Conservation (phyloP, 192 early-diverging fungal species). For the Coemansia sp. region DNA sequence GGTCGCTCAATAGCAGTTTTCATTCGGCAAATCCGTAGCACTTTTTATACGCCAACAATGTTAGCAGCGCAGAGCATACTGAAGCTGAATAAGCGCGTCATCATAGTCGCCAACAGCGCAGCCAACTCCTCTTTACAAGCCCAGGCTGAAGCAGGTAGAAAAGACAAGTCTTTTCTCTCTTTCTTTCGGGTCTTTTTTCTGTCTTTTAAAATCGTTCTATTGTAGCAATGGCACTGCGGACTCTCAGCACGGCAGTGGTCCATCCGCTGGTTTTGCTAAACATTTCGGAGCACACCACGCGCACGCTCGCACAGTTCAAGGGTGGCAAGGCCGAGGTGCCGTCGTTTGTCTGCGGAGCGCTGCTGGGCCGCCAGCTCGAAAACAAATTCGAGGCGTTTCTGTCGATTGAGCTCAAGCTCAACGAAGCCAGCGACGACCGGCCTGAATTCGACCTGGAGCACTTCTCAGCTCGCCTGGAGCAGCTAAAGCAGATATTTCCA, state of each 20-base stretch:
- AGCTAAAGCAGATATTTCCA: constrained; percentile 41
- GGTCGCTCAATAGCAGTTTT: not conserved
- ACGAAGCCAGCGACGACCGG: not conserved
- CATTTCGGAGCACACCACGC: constrained; percentile 48
- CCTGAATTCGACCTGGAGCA: constrained; percentile 18
- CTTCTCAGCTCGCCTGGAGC: constrained; percentile 19
- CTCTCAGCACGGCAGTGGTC: constrained; percentile 23
- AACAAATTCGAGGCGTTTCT: constrained; percentile 30
- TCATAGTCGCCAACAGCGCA: no score
- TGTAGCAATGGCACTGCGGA: constrained; percentile 1
- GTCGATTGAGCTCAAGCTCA: constrained; percentile 42
- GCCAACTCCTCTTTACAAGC: no score
- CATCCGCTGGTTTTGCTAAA: constrained; percentile 48
- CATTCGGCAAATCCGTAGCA: no score
- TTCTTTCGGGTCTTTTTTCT: no score
- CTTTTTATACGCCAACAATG: no score
- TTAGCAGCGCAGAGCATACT: no score
- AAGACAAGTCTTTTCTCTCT: no score
- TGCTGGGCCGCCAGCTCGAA: constrained; percentile 38
- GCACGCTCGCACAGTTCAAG: constrained; percentile 26
- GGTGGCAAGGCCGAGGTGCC: constrained; percentile 8
- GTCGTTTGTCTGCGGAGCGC: constrained; percentile 17
- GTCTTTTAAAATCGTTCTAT: not conserved
- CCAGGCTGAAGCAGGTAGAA: no score
- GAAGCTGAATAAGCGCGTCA: no score